phyloP scores from a whole-genome alignment of 345 rosid genomes.

The Erysimum cheiranthoides region DNA sequence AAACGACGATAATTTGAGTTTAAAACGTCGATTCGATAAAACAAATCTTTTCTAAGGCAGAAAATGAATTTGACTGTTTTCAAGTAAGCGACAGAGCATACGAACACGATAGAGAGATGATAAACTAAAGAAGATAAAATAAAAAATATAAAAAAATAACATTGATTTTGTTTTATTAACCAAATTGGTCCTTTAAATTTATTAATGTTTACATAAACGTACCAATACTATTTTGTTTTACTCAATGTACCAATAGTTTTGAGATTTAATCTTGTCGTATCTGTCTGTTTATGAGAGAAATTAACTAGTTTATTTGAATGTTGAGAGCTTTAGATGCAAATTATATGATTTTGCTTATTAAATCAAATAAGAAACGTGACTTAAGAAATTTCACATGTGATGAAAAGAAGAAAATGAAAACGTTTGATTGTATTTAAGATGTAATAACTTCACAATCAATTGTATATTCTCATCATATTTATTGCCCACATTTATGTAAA shows the following conservation, averaged over 20 bases:
- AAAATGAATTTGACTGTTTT: conserved; percentile 39
- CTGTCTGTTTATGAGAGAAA: too few species aligned
- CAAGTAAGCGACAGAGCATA: conserved; percentile 30
- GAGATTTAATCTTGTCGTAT: neutral
- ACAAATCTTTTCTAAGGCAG: conserved; percentile 27
- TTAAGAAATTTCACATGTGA: neutral
- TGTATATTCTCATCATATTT: conserved; percentile 7
- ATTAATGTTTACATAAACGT: neutral
- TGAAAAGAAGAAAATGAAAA: neutral
- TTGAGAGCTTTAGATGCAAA: neutral
- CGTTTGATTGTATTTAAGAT: conserved; percentile 1
- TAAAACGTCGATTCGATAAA: conserved; percentile 35
- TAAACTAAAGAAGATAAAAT: neutral
- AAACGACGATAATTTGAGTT: conserved; percentile 17
- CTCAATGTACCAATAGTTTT: neutral
- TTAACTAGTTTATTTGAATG: neutral
- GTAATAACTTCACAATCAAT: neutral
- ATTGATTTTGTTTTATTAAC: neutral
- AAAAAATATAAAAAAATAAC: too few species aligned
- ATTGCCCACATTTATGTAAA: neutral
- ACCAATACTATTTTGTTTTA: neutral
- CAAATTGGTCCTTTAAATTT: neutral
- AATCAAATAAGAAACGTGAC: neutral
- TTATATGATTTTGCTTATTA: neutral
- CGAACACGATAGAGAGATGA: conserved; percentile 27